Evolutionary conservation across 2,329 filamentous ascomycete genomes (phyloP), one percentile per base, ranked within the genome.

Genomic region (Hypocrella siamensis): DNA sequence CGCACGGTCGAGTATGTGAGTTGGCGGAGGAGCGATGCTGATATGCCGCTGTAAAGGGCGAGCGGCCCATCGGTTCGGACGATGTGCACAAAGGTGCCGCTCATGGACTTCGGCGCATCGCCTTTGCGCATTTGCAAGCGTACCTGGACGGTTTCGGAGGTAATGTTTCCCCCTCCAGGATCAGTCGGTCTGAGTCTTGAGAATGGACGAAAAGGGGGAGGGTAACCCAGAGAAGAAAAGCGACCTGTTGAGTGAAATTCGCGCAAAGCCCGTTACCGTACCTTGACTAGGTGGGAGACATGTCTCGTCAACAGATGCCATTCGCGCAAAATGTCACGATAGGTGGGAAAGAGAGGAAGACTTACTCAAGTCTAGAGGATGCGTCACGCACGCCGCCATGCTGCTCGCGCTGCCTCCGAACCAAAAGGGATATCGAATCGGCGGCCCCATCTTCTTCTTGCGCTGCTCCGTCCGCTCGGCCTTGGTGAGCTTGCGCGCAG

Each of bases 351-450:
- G 30, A 29, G 29, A 32, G 33, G 17, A 12, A 25, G 6, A 62
- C 78, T 55, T 68, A 92, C 84, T 73, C 41, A 94, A 66, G 69
- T 94, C 86, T 49, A 96, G 64, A 31, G 88, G 88, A 65, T 96
- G 88, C 19, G 88, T 96, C 30, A 93, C 81, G 44, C 75, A 78
- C 28, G 88, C 86, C 24, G 88, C 88, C 64, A 90, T 78, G 52
- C 83, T 92, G 49, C 82, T 90, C 31, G 88, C 85, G 52, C 83
- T 93, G 34, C 90, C 90, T 40, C 90, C 90, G 54, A 98, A 96
- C 90, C 88, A 96, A 57, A 88, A 88, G 8, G 81, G 81, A 58
- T 88, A 88, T 38, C 60, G 58, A 26, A 68, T 51, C 3, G 58
- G 41, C 19, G 43, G 51, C 39, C 28, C 33, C 26, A 51, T 47